Evolutionary conservation across 163 green algal genomes (phyloP), one percentile per base, ranked within the genome.

Genomic region (Smithsoniella earleae): DNA sequence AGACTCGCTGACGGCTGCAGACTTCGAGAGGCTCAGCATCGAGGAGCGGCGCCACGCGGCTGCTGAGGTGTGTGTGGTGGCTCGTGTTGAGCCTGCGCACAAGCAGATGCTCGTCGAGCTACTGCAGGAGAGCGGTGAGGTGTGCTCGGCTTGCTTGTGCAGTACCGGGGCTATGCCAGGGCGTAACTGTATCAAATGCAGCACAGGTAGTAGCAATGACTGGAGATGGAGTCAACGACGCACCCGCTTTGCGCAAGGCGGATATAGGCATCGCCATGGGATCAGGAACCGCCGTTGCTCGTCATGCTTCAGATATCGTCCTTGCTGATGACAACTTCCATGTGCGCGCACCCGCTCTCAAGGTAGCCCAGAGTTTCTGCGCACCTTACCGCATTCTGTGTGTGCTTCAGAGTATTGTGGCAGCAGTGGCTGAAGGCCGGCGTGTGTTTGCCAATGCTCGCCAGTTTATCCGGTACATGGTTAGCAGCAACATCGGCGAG

Each of bases 381-480:
- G 13, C 13, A 13, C 40, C 40, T 10, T 49, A n/a, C n/a, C n/a
- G n/a, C 1, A 22, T 46, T 16, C 20, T 66, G 27, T 76, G 44
- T 44, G n/a, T 3, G 3, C 25, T 25, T 34, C 52, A 52, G 8
- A 49, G 36, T 55, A 97, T 97, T 22, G 91, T 97, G 58, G 66
- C 79, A 28, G 92, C 91, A 2, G 90, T 98, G 43, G 86, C 82
- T 0, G 90, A 96, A 77, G 93, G 93, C 2, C 82, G 93, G 2
- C 81, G 88, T 22, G 96, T 97, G 62, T 98, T 92, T 81, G 89
- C 89, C 85, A 98, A 98, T 87, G 97, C 90, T 30, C 96, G 96
- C 83, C 88, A 95, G 82, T 98, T 97, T 78, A 96, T 97, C 66
- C 83, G 91, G 30, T 96, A 96, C 83, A 95, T 94, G 89, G 86